Evolutionary conservation across 257 asterid genomes (phyloP).

Genomic region (Jasminum sambac): DNA sequence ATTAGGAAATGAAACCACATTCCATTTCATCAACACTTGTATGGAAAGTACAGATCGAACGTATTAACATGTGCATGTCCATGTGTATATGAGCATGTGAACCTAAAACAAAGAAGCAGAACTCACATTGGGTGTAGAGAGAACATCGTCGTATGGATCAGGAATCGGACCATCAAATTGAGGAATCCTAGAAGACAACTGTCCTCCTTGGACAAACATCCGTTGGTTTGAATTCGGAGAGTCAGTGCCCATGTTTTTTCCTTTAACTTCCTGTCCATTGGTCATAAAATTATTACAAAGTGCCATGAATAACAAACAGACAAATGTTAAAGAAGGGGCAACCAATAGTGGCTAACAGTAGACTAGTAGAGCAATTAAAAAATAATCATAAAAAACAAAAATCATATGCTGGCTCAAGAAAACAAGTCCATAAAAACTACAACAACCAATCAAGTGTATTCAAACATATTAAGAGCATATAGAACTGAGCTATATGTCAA

Average conservation of each 20-base stretch:
- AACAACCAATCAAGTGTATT: not conserved
- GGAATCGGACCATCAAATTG: conserved; percentile 87
- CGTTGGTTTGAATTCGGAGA: conserved; percentile 20
- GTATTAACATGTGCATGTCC: not conserved
- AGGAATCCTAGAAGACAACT: conserved; percentile 47
- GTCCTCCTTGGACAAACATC: conserved; percentile 33
- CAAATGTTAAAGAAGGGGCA: not conserved
- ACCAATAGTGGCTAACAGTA: not conserved
- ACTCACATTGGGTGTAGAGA: conserved; percentile 88
- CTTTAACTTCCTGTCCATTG: not conserved
- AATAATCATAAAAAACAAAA: not conserved
- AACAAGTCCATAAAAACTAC: not conserved
- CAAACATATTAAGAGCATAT: not conserved
- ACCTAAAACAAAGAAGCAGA: conserved; percentile 13
- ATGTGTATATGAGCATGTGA: not conserved
- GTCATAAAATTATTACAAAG: not conserved
- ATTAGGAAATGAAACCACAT: not conserved
- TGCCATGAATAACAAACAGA: not conserved
- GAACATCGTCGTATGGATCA: conserved; percentile 80
- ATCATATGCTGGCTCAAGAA: not conserved
- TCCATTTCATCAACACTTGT: not conserved
- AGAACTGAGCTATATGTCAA: conserved; percentile 1
- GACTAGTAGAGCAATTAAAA: not conserved
- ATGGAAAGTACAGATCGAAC: not conserved
- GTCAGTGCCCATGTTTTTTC: not conserved